Conservation (phyloP, 345 rosid genomes). For the Syzygium grande region DNA sequence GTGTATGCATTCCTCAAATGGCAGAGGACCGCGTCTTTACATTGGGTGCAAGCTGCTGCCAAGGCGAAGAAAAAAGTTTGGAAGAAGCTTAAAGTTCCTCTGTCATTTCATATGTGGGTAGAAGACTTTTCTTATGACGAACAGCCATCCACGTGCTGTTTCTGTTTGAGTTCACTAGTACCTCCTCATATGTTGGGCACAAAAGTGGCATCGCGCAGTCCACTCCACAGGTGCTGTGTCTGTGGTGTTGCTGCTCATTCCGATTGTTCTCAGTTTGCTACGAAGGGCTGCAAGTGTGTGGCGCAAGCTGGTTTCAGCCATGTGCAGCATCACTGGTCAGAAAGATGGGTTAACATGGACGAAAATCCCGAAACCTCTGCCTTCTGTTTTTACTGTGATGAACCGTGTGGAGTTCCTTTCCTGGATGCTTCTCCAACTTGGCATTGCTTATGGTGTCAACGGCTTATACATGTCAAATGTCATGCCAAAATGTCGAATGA, state of each 20-base stretch:
- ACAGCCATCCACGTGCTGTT: conserved; percentile 55
- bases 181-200: conserved; percentile 24
- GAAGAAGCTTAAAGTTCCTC: conserved; percentile 50
- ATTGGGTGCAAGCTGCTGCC: conserved; percentile 63
- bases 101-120: conserved; percentile 48
- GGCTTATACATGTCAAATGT: conserved; percentile 58
- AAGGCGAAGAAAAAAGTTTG: conserved; percentile 44
- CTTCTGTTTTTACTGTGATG: conserved; percentile 61
- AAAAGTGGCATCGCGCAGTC: conserved; percentile 24
- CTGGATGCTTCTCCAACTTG: conserved; percentile 57
- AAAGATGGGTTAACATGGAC: conserved; percentile 57
- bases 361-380: conserved; percentile 51
- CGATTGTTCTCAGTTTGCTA: conserved; percentile 51
- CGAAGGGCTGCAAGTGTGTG: conserved; percentile 56
- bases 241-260: conserved; percentile 65
- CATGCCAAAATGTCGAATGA: conserved; percentile 50
- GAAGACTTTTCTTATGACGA: conserved; percentile 38
- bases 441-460: conserved; percentile 75
- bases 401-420: conserved; percentile 62
- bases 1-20: conserved; percentile 41
- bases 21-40: conserved; percentile 45
- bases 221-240: conserved; percentile 44
- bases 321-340: conserved; percentile 62
- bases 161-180: conserved; percentile 42
- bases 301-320: conserved; percentile 49